Conservation (phyloP, 1,284 basidiomycete genomes). For the Takashimella koratensis region DNA sequence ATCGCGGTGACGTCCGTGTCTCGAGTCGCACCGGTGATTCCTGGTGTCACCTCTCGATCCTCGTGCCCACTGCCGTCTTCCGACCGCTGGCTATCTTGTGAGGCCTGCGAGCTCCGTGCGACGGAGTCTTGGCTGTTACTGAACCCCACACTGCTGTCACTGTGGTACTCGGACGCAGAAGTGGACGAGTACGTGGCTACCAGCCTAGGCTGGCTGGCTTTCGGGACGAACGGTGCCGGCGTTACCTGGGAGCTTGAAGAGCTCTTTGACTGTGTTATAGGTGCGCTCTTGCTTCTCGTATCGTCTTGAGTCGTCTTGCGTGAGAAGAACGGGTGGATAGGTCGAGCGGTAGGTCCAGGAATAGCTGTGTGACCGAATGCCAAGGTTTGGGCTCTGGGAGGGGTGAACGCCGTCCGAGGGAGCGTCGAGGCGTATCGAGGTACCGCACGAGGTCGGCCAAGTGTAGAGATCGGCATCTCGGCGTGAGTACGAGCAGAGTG, state of each 20-base stretch:
- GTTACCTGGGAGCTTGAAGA: too few relatives aligned
- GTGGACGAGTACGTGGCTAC: slow-evolving; percentile 4
- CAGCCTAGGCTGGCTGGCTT: slow-evolving; percentile 2
- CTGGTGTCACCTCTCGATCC: too few relatives aligned
- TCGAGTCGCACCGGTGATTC: too few relatives aligned
- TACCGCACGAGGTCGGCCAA: slow-evolving; percentile 16
- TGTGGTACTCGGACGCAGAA: background rate
- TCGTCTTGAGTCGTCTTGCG: too few relatives aligned
- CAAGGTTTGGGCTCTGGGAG: slow-evolving; percentile 8
- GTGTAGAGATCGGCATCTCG: background rate
- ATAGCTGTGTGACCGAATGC: too few relatives aligned
- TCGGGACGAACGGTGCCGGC: background rate
- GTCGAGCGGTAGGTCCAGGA: background rate
- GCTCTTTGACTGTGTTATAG: too few relatives aligned
- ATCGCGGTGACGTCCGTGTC: too few relatives aligned
- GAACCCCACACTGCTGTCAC: background rate
- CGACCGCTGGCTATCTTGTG: too few relatives aligned
- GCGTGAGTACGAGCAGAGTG: too few relatives aligned
- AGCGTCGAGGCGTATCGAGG: slow-evolving; percentile 13
- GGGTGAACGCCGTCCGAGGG: slow-evolving; percentile 24
- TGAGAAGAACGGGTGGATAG: slow-evolving; percentile 26
- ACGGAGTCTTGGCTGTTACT: background rate
- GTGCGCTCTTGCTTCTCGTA: too few relatives aligned
- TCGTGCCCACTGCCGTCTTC: too few relatives aligned
- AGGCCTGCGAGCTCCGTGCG: too few relatives aligned